Percentiles rank a stretch among this genome's conserved stretches.
Evolutionary conservation across 2,329 filamentous ascomycete genomes (phyloP).

Genomic region (Thermothelomyces thermophilus): DNA sequence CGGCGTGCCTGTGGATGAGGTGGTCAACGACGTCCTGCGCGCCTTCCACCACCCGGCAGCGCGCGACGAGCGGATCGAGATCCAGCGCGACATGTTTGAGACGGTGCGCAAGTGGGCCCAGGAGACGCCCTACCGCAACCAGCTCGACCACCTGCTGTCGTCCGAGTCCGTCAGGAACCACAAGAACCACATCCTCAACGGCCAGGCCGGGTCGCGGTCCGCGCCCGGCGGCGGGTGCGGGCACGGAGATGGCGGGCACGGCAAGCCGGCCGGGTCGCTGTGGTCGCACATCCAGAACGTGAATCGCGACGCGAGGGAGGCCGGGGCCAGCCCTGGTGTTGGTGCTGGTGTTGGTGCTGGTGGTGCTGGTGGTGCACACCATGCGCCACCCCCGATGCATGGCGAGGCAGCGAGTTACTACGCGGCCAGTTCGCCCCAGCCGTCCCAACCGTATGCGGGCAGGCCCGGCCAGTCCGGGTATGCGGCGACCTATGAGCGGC

Average conservation of each 20-base stretch:
- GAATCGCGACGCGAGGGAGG: conserved; percentile 47
- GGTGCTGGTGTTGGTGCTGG: background rate
- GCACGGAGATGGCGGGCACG: conserved; percentile 40
- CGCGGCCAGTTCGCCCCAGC: conserved; percentile 2
- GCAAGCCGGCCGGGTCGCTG: conserved; percentile 52
- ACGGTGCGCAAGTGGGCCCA: conserved; percentile 78
- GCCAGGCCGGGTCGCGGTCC: conserved; percentile 27
- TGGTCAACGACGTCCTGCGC: conserved; percentile 71
- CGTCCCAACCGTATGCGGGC: background rate
- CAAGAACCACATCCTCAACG: conserved; percentile 63
- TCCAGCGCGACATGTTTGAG: conserved; percentile 83
- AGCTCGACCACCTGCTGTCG: conserved; percentile 68
- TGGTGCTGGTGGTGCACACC: background rate
- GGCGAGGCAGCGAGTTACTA: conserved; percentile 21
- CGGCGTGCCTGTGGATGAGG: conserved; percentile 72
- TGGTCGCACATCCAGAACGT: conserved; percentile 56
- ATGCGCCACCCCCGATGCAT: conserved; percentile 23
- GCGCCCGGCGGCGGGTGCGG: conserved; percentile 27
- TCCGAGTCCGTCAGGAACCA: conserved; percentile 78
- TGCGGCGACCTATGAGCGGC: conserved; percentile 10
- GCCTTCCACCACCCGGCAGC: conserved; percentile 89
- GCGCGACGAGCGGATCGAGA: conserved; percentile 66
- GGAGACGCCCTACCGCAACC: conserved; percentile 57
- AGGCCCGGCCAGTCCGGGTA: conserved; percentile 2
- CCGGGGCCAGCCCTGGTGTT: background rate